These are phyloP conservation scores for Benincasa hispida DNA, from an alignment of 306 rosid genomes.

Conservation along the genomic window DNA sequence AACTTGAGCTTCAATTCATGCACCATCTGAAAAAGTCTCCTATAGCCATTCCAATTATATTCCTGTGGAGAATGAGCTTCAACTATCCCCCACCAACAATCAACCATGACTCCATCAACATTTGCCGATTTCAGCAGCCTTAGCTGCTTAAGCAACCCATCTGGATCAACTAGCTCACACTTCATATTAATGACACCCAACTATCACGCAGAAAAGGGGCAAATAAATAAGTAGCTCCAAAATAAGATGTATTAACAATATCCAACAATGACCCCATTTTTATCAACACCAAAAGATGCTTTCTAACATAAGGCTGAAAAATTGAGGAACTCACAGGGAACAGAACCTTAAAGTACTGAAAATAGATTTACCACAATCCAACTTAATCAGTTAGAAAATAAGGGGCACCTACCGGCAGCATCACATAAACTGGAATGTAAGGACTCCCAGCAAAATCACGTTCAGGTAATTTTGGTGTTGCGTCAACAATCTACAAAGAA, in stretches of 20 bases:
- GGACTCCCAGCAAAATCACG: slow-evolving; percentile 70
- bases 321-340: neutral
- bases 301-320: neutral
- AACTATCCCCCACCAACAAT: slow-evolving; percentile 99
- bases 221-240: slow-evolving; percentile 8
- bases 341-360: slow-evolving; percentile 1
- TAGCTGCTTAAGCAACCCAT: slow-evolving; percentile 76
- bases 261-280: neutral
- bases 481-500: slow-evolving; percentile 44
- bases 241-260: slow-evolving; percentile 7
- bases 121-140: slow-evolving; percentile 65
- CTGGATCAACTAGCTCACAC: slow-evolving; percentile 90
- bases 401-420: slow-evolving; percentile 64
- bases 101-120: slow-evolving; percentile 81
- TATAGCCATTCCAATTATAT: slow-evolving; percentile 96
- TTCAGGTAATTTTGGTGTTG: slow-evolving; percentile 41
- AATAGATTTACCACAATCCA: slow-evolving; percentile 9
- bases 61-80: slow-evolving; percentile 93
- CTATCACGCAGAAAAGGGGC: slow-evolving; percentile 33
- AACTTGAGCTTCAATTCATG: slow-evolving; percentile 74
- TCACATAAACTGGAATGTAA: slow-evolving; percentile 78
- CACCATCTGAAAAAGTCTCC: slow-evolving; percentile 84
- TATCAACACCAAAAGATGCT: neutral
- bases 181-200: slow-evolving; percentile 84
- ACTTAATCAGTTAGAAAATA: slow-evolving; percentile 8